Evolutionary conservation across 164 flowering plant species (phyloP).

Genomic region (Tetrastigma voinierianum): DNA sequence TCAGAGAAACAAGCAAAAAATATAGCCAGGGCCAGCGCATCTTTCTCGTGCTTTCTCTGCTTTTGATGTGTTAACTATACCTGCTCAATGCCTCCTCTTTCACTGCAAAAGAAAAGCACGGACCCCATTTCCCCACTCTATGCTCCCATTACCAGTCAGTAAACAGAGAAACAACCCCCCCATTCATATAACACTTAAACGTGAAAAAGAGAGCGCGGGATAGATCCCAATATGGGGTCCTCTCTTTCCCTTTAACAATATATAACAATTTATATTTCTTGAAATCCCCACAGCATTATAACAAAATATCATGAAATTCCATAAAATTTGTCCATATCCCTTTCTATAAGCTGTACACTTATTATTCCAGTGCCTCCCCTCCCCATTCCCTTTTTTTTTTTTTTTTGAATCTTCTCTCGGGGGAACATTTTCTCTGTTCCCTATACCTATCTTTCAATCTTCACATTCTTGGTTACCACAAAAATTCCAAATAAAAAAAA

Average conservation of each 20-base stretch:
- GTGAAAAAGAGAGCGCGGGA: not conserved
- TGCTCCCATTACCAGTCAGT: no score
- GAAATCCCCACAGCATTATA: conserved; percentile 4
- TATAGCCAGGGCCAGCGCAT: conserved; percentile 18
- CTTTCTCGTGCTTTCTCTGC: conserved; percentile 46
- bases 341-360: conserved; percentile 43
- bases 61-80: conserved; percentile 33
- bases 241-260: conserved; percentile 1
- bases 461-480: conserved; percentile 25
- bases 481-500: conserved; percentile 16
- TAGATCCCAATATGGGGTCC: conserved; percentile 13
- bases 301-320: conserved; percentile 12
- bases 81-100: conserved; percentile 21
- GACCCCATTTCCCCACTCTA: conserved; percentile 17
- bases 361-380: conserved; percentile 20
- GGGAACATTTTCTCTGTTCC: conserved; percentile 25
- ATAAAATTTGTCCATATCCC: conserved; percentile 16
- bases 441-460: conserved; percentile 36
- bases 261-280: conserved; percentile 7
- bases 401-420: conserved; percentile 33
- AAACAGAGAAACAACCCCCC: not conserved
- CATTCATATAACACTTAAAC: conserved; percentile 1
- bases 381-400: conserved; percentile 4
- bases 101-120: conserved; percentile 31
- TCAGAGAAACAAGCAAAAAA: conserved; percentile 28